phyloP scores from a whole-genome alignment of 2,329 filamentous ascomycete genomes.

The Aspergillus sp. region DNA sequence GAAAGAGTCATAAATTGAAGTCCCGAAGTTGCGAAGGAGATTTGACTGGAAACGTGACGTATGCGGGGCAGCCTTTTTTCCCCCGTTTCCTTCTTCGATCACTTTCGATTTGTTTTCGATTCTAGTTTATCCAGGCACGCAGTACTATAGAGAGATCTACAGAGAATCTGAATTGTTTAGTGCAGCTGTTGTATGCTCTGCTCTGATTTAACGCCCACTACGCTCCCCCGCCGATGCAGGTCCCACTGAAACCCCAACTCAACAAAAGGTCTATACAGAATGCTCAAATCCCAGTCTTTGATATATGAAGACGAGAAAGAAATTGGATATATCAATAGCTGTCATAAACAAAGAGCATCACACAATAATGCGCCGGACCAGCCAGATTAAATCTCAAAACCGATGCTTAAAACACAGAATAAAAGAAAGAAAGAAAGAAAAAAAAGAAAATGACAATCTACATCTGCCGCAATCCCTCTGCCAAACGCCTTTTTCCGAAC shows the following conservation, averaged over 20 bases:
- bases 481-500: constrained; percentile 84
- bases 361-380: constrained; percentile 31
- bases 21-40: constrained; percentile 5
- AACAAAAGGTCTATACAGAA: too few species aligned
- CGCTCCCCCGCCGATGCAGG: too few species aligned
- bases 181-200: too few species aligned
- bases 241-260: too few species aligned
- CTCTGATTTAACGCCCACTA: too few species aligned
- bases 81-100: not conserved
- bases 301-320: too few species aligned
- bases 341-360: constrained; percentile 17
- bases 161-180: too few species aligned
- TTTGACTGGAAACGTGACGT: constrained; percentile 23
- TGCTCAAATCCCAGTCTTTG: too few species aligned
- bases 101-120: not conserved
- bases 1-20: constrained; percentile 12
- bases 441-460: constrained; percentile 17
- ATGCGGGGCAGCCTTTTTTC: constrained; percentile 26
- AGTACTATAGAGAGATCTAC: too few species aligned
- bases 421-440: constrained; percentile 12
- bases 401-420: constrained; percentile 9
- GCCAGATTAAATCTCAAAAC: constrained; percentile 23
- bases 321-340: constrained; percentile 3
- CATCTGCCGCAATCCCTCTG: constrained; percentile 72
- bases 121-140: too few species aligned